Evolutionary conservation across 208 protist genomes (phyloP).

Genomic region (Trichomonas gallinae): DNA sequence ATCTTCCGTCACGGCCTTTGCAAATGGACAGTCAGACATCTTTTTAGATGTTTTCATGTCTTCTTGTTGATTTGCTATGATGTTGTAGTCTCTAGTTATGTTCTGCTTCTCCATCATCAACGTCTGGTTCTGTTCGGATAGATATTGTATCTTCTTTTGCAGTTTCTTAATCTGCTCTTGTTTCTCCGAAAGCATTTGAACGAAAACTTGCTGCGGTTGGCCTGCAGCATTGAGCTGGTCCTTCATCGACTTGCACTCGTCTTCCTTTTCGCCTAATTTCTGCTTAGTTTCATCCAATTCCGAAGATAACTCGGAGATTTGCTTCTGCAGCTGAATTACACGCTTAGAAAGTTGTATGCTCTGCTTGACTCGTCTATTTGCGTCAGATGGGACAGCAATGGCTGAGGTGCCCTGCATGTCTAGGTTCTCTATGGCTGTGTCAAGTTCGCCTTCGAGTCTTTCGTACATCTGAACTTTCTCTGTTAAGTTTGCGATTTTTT

Average conservation of each 20-base stretch:
- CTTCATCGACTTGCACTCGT: not conserved
- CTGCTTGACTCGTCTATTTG: slow-evolving; percentile 2
- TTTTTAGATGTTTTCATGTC: not conserved
- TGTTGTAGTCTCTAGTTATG: not conserved
- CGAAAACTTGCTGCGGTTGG: slow-evolving; percentile 8
- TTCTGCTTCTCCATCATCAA: not conserved
- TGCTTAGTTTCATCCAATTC: not conserved
- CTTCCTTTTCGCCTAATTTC: not conserved
- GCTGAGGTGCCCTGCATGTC: not conserved
- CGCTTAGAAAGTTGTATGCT: not conserved
- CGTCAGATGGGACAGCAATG: not conserved
- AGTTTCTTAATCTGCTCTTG: not conserved
- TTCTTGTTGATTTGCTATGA: not conserved
- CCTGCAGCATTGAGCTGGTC: not conserved
- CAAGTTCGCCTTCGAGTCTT: not conserved
- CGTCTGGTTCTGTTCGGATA: not conserved
- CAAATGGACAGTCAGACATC: not conserved
- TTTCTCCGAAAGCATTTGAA: not conserved
- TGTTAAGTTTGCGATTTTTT: not conserved
- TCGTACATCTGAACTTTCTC: slow-evolving; percentile 14
- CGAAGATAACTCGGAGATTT: not conserved
- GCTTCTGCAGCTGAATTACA: not conserved
- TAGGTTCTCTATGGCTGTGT: not conserved
- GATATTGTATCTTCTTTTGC: not conserved
- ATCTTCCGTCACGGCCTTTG: not conserved